phyloP scores from a whole-genome alignment of 495 filamentous ascomycete genomes.

The Margaritispora aquatica region DNA sequence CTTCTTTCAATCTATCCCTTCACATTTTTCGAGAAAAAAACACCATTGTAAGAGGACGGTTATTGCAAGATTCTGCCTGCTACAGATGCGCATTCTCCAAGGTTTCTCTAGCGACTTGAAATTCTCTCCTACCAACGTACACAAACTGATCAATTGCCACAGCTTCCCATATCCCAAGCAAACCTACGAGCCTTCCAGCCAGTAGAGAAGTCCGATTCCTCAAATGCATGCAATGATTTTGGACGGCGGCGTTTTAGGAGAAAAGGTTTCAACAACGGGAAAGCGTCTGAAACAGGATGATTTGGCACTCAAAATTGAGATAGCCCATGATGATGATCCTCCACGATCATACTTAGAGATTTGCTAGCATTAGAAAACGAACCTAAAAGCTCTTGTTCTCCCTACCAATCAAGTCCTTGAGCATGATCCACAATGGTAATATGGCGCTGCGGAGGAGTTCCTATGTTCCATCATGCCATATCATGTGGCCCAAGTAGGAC shows the following conservation, averaged over 20 bases:
- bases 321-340: slow-evolving; percentile 28
- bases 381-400: background rate
- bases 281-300: slow-evolving; percentile 23
- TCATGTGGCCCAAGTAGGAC: background rate
- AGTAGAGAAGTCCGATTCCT: slow-evolving; percentile 19
- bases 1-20: slow-evolving; percentile 9
- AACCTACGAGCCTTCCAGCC: slow-evolving; percentile 48
- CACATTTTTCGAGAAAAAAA: no score
- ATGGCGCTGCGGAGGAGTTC: background rate
- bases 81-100: background rate
- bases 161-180: slow-evolving; percentile 84
- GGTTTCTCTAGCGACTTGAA: background rate
- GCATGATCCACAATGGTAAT: background rate
- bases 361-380: background rate
- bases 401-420: background rate
- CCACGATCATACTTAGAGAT: slow-evolving; percentile 27
- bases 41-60: no score
- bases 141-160: slow-evolving; percentile 15
- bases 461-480: background rate
- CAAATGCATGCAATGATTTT: slow-evolving; percentile 22
- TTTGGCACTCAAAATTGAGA: slow-evolving; percentile 19
- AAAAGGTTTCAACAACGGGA: slow-evolving; percentile 30
- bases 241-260: slow-evolving; percentile 22
- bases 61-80: no score
- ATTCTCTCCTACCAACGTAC: background rate